Evolutionary conservation across 139 green algal species (phyloP), one percentile per base, ranked within the genome.

Genomic region (Volvox africanus): DNA sequence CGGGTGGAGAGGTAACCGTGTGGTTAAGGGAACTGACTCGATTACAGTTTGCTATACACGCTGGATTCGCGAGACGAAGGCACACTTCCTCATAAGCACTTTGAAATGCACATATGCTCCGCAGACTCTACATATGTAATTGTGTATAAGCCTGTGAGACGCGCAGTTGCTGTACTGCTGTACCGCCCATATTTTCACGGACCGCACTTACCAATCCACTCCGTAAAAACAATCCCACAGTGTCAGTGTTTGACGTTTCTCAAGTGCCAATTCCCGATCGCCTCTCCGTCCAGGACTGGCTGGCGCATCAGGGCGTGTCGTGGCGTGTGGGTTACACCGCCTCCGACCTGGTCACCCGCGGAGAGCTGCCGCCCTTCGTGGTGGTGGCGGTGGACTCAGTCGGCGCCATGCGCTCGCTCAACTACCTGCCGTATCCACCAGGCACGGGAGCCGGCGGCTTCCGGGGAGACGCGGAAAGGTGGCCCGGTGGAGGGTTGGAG

Each of bases 401-500:
- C 1, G 94, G 94, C 0, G 88, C 94, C 82, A 93, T 94, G 90
- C 88, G 94, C 61, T 92, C 78, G 21, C 89, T 94, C 71, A 94
- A 96, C 90, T 95, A 95, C 88, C 93, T 95, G 86, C 94, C 94
- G 0, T 95, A 95, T 86, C 88, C 91, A 32, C 94, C 94, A 0
- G 93, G 93, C 88, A 93, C 87, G 2, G 91, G 91, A 28, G 61
- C 44, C 36, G 93, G 91, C 62, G 89, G 89, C 44, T 94, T 95
- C 75, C 88, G 93, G 0, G 84, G 81, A 6, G 93, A 95, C 61
- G 91, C 91, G 9, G 93, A 91, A 84, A 81, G 88, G 30, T 95
- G 94, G 94, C 92, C 93, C 1, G 92, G 93, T 30, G 93, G 93
- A 55, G 93, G 93, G 28, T 82, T 92, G 68, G 93, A 93, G 30